Conservation (phyloP, 2,329 filamentous ascomycete species). For the Stachybotrys chartarum region DNA sequence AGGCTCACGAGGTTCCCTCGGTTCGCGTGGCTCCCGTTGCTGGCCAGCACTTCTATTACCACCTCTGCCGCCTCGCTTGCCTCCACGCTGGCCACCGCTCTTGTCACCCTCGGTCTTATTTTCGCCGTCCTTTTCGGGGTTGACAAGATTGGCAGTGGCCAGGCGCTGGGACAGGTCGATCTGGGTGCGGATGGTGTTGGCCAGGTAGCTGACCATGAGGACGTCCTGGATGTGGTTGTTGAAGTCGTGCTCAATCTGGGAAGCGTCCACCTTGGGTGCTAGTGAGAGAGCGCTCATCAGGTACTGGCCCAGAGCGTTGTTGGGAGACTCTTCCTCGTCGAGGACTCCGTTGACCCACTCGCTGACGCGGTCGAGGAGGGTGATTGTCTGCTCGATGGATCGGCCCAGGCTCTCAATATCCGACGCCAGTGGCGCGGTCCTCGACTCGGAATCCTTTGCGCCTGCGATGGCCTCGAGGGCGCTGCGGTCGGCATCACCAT, state of each 20-base stretch:
- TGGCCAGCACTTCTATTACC: conserved; percentile 44
- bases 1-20: conserved; percentile 33
- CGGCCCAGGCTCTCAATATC: conserved; percentile 87
- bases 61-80: conserved; percentile 44
- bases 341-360: conserved; percentile 91
- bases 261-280: conserved; percentile 86
- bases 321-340: conserved; percentile 86
- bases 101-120: conserved; percentile 38
- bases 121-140: conserved; percentile 42
- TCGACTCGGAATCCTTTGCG: conserved; percentile 71
- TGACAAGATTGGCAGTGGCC: conserved; percentile 64
- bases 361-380: conserved; percentile 83
- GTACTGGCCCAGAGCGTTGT: conserved; percentile 88
- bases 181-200: conserved; percentile 97
- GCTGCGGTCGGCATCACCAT: conserved; percentile 63
- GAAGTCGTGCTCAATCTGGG: conserved; percentile 94
- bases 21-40: conserved; percentile 41
- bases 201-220: conserved; percentile 93
- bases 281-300: conserved; percentile 89
- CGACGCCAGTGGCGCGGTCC: conserved; percentile 66
- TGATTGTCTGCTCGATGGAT: conserved; percentile 79
- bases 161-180: conserved; percentile 96
- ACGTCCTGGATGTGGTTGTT: conserved; percentile 99
- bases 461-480: conserved; percentile 75
- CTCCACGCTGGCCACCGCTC: conserved; percentile 38